Percentiles rank a stretch among this genome's conserved stretches.
Conservation (phyloP, 768 basidiomycete species). For the Rhizopogon sp. region DNA sequence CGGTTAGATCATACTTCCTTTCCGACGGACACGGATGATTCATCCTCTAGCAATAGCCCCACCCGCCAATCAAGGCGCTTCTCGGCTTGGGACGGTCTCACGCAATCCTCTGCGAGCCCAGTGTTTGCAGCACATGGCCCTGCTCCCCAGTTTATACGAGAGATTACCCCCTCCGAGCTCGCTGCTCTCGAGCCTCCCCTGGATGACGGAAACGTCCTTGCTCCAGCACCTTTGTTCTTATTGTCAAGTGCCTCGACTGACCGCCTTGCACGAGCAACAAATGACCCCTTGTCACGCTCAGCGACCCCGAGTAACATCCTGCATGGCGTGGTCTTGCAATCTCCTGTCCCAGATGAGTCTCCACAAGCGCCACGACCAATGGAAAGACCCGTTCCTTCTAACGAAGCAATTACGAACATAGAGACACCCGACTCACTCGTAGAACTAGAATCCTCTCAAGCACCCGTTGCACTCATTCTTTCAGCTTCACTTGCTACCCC, state of each 20-base stretch:
- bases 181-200: background rate
- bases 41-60: conserved; percentile 22
- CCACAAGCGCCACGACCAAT: conserved; percentile 11
- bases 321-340: background rate
- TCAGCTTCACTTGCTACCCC: background rate
- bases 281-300: background rate
- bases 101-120: conserved; percentile 3
- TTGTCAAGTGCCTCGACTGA: conserved; percentile 8
- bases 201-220: conserved; percentile 6
- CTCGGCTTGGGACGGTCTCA: conserved; percentile 17
- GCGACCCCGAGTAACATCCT: background rate
- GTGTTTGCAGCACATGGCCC: conserved; percentile 10
- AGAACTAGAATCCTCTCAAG: background rate
- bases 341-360: background rate
- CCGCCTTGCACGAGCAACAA: conserved; percentile 1
- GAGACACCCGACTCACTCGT: background rate
- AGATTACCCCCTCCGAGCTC: conserved; percentile 1
- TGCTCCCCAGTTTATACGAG: conserved; percentile 9
- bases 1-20: conserved; percentile 16
- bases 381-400: conserved; percentile 5
- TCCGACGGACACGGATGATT: conserved; percentile 26
- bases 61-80: conserved; percentile 14
- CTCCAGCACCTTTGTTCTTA: conserved; percentile 12
- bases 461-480: background rate
- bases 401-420: conserved; percentile 7